A percentile compares a stretch with the other conserved stretches of the same genome.
Evolutionary conservation across 768 basidiomycete species (phyloP).

Genomic region (Tephrocybe sp.): DNA sequence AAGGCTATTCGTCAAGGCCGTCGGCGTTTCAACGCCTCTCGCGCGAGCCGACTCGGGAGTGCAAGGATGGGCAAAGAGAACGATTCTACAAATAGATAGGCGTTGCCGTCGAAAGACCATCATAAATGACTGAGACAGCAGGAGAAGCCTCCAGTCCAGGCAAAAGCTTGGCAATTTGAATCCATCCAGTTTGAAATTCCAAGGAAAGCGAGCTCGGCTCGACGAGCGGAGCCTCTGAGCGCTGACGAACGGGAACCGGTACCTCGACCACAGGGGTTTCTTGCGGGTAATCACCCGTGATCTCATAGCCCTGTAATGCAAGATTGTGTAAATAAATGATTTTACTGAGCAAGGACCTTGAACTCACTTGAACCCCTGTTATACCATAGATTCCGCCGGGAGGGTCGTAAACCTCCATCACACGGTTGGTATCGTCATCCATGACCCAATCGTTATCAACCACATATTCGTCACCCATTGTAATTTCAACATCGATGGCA

Average conservation of each 20-base stretch:
- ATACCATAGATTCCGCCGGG: background rate
- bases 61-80: no score
- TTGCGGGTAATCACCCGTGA: background rate
- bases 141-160: background rate
- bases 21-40: no score
- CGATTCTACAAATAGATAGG: background rate
- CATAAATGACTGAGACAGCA: background rate
- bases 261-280: background rate
- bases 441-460: no score
- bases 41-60: no score
- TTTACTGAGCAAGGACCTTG: background rate
- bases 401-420: background rate
- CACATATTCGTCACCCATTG: no score
- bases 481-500: no score
- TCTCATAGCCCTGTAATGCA: background rate
- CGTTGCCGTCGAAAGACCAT: background rate
- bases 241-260: background rate
- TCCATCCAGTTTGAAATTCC: background rate
- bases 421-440: background rate
- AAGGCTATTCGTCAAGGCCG: no score
- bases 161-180: background rate
- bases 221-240: background rate
- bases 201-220: background rate
- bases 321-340: background rate
- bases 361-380: background rate